Evolutionary conservation across 2,329 filamentous ascomycete genomes (phyloP).

Genomic region (Penicillium sp.): DNA sequence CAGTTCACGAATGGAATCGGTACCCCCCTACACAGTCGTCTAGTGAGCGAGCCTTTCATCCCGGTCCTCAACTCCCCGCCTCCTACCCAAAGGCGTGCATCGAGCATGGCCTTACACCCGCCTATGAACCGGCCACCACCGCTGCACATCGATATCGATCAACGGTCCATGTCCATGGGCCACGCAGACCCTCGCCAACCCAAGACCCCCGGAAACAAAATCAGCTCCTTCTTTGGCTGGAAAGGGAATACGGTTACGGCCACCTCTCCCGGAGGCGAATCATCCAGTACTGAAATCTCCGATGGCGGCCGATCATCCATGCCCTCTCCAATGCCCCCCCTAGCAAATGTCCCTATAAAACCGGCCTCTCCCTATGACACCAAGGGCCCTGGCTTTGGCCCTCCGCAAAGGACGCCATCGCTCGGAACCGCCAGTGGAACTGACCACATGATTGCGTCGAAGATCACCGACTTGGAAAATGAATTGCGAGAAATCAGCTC

Average conservation of each 20-base stretch:
- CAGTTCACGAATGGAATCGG: slow-evolving; percentile 43
- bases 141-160: slow-evolving; percentile 48
- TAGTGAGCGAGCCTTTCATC: slow-evolving; percentile 51
- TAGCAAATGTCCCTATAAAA: slow-evolving; percentile 38
- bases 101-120: slow-evolving; percentile 51
- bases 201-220: slow-evolving; percentile 60
- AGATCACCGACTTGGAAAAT: slow-evolving; percentile 88
- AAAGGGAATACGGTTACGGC: slow-evolving; percentile 49
- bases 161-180: slow-evolving; percentile 40
- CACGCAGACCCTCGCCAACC: slow-evolving; percentile 44
- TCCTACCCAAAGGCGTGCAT: slow-evolving; percentile 51
- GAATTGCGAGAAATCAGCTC: slow-evolving; percentile 91
- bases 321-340: slow-evolving; percentile 56
- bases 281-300: slow-evolving; percentile 66
- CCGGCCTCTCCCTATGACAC: slow-evolving; percentile 55
- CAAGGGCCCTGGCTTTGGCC: slow-evolving; percentile 57
- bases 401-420: slow-evolving; percentile 43
- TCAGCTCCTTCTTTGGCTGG: slow-evolving; percentile 71
- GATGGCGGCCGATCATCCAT: slow-evolving; percentile 63
- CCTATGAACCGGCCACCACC: slow-evolving; percentile 46
- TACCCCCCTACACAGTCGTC: slow-evolving; percentile 43
- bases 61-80: slow-evolving; percentile 73
- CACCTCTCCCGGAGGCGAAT: slow-evolving; percentile 59
- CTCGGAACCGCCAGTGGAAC: slow-evolving; percentile 50
- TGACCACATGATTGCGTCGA: slow-evolving; percentile 53